Evolutionary conservation across 2,329 filamentous ascomycete species (phyloP), one percentile per base, ranked within the genome.

Genomic region (Trichoderma sp.): DNA sequence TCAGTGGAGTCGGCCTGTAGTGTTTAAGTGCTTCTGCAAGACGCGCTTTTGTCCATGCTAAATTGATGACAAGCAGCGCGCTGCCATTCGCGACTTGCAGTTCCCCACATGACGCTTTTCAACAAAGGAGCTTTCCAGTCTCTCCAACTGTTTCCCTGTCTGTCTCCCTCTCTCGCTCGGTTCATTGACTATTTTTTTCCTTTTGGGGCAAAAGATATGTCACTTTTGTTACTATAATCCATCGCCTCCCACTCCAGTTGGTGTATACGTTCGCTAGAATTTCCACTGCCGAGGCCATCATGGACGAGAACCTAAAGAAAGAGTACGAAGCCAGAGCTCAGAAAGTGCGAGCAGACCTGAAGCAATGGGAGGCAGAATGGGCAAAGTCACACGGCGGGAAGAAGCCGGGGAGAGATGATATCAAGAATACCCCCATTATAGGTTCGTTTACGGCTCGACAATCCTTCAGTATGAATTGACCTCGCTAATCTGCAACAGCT

Each of bases 361-460:
- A 96, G 84, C 83, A 84, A 78, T 97, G 93, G 91, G 94, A 97
- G 82, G 90, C 87, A 77, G 85, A 89, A 7, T 96, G 94, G 86
- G 88, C 90, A 6, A 85, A 85, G 29, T 82, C 86, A 18, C 89
- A 95, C 80, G 86, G 85, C 38, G 93, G 93, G 68, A 89, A 87
- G 77, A 95, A 95, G 85, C 92, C 94, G 4, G 86, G 88, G 67
- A 89, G 93, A 75, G 89, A 91, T n/a, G 93, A 95, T 80, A 95
- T 96, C 86, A 95, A 94, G 84, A 87, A 88, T 71, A 91, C 94
- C 79, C 88, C 89, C 7, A 88, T 89, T 0, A 95, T 95, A 80
- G 92, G 93, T 94, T 88, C 41, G 86, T 35, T 31, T 24, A 35
- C 45, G 24, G 16, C 31, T 33, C 8, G n/a, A 60, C 9, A 41